phyloP scores from a whole-genome alignment of 495 filamentous ascomycete genomes.

The Aspergillus bridgeri region DNA sequence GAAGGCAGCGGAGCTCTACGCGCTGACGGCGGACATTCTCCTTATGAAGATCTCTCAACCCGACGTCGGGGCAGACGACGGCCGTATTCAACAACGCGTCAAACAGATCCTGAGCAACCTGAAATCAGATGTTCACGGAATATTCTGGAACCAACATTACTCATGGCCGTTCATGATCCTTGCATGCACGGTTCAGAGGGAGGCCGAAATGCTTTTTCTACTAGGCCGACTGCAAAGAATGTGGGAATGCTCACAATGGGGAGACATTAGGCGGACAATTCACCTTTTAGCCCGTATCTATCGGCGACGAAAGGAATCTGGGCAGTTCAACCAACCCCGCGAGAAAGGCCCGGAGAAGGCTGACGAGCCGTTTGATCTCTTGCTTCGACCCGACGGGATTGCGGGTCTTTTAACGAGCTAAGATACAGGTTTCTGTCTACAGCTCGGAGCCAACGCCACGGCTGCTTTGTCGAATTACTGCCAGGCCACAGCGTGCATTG shows the following conservation, averaged over 20 bases:
- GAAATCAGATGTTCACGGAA: constrained; percentile 1
- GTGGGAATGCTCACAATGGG: constrained; percentile 6
- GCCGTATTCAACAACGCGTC: background rate
- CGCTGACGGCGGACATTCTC: constrained; percentile 2
- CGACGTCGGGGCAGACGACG: background rate
- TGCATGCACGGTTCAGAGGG: constrained; percentile 1
- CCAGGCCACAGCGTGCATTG: no score
- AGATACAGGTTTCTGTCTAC: background rate
- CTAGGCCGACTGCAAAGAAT: constrained; percentile 1
- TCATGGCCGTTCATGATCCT: constrained; percentile 5
- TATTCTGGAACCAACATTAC: constrained; percentile 8
- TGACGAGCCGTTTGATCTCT: background rate
- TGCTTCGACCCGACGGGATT: background rate
- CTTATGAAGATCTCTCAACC: constrained; percentile 4
- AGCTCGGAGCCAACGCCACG: background rate
- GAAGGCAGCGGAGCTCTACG: constrained; percentile 1
- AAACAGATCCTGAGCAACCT: constrained; percentile 3
- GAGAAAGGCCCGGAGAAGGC: background rate
- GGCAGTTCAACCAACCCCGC: background rate
- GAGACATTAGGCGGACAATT: constrained; percentile 4
- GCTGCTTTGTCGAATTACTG: background rate
- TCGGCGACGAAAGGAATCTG: background rate
- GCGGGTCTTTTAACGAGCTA: background rate
- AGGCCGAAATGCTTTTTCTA: constrained; percentile 4
- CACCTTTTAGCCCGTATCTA: background rate